Evolutionary conservation across 225 moss, liverwort and hornwort genomes (phyloP).

Genomic region (Bryoerythrophyllum caledonicum): DNA sequence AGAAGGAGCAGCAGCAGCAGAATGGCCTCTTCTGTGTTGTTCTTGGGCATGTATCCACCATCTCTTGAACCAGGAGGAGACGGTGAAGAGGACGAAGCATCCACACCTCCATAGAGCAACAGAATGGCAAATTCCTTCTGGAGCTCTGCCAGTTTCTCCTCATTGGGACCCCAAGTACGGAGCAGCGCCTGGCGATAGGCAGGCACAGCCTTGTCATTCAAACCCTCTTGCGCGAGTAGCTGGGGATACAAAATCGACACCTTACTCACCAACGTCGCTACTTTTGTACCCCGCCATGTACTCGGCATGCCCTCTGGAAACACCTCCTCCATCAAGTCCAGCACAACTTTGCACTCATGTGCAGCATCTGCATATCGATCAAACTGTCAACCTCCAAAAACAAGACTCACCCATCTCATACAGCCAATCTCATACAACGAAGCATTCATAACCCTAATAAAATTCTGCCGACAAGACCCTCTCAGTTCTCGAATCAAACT

Average conservation of each 20-base stretch:
- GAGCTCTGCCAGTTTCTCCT: constrained; percentile 52
- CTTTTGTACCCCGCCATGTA: constrained; percentile 54
- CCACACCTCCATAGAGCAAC: constrained; percentile 81
- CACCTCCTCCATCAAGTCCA: constrained; percentile 70
- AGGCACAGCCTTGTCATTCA: constrained; percentile 57
- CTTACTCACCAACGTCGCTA: constrained; percentile 55
- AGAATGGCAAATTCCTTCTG: constrained; percentile 84
- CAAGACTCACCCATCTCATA: not conserved
- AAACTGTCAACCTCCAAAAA: not conserved
- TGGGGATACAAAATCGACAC: constrained; percentile 65
- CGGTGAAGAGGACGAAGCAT: constrained; percentile 52
- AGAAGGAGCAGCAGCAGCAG: constrained; percentile 75
- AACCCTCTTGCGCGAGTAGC: constrained; percentile 69
- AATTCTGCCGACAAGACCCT: too few relatives aligned
- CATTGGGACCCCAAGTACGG: constrained; percentile 54
- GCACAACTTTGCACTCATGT: constrained; percentile 64
- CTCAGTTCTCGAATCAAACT: too few relatives aligned
- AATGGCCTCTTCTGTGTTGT: constrained; percentile 80
- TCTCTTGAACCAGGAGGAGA: constrained; percentile 62
- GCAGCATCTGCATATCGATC: constrained; percentile 67
- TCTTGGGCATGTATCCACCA: constrained; percentile 68
- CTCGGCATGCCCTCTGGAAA: constrained; percentile 78
- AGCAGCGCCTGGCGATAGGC: constrained; percentile 82
- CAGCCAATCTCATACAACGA: too few relatives aligned
- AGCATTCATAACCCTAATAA: too few relatives aligned